phyloP scores from a whole-genome alignment of 495 filamentous ascomycete species.

The Aspergillus sclerotioniger region DNA sequence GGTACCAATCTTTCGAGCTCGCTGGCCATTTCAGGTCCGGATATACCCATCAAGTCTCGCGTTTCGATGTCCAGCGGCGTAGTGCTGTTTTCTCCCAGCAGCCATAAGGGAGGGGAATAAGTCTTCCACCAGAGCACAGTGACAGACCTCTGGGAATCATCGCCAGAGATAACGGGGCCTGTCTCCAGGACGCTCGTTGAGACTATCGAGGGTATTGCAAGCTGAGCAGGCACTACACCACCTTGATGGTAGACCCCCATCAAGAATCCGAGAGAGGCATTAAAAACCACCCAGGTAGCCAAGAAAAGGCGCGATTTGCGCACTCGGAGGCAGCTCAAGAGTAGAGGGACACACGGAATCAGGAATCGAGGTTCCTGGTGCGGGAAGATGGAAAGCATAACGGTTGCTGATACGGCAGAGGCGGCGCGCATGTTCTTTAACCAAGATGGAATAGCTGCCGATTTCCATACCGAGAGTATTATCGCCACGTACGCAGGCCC shows the following conservation, averaged over 20 bases:
- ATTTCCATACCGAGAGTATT: constrained; percentile 51
- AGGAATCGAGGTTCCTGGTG: constrained; percentile 97
- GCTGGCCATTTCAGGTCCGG: constrained; percentile 57
- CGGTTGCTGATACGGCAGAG: constrained; percentile 78
- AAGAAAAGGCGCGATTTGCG: constrained; percentile 64
- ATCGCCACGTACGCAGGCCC: constrained; percentile 80
- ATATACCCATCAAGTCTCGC: constrained; percentile 78
- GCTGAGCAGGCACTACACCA: constrained; percentile 80
- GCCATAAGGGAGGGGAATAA: constrained; percentile 89
- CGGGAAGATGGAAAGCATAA: constrained; percentile 76
- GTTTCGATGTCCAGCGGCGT: constrained; percentile 56
- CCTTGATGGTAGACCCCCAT: constrained; percentile 96
- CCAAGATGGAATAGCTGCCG: constrained; percentile 43
- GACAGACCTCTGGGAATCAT: constrained; percentile 53
- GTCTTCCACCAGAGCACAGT: constrained; percentile 94
- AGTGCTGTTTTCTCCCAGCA: constrained; percentile 73
- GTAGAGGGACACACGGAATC: constrained; percentile 81
- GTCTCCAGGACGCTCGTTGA: constrained; percentile 14
- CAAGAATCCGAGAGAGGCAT: constrained; percentile 68
- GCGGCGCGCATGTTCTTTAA: constrained; percentile 53
- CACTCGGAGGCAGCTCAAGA: constrained; percentile 77
- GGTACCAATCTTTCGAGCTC: constrained; percentile 54
- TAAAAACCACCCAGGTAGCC: constrained; percentile 77
- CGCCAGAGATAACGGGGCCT: constrained; percentile 18
- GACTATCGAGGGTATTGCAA: constrained; percentile 45